Conservation (phyloP, 2,329 filamentous ascomycete species). For the Epicoccum nigrum region DNA sequence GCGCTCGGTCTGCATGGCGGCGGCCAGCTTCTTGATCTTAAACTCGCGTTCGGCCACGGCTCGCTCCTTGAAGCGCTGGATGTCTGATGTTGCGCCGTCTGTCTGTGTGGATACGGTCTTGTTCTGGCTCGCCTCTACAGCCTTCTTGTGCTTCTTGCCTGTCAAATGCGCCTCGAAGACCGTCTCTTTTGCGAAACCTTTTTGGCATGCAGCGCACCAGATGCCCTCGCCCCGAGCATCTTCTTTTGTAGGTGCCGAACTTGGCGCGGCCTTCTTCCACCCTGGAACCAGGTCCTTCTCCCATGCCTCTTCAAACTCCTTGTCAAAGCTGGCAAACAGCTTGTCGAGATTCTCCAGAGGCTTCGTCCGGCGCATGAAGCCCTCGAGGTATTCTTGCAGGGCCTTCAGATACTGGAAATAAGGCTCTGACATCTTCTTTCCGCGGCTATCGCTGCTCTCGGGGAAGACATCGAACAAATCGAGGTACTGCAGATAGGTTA, state of each 20-base stretch:
- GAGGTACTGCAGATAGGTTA: slow-evolving; percentile 91
- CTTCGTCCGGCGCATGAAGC: slow-evolving; percentile 81
- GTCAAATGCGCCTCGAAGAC: slow-evolving; percentile 88
- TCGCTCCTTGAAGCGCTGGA: slow-evolving; percentile 73
- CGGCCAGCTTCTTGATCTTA: slow-evolving; percentile 77
- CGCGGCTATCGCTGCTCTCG: slow-evolving; percentile 73
- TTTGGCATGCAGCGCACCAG: slow-evolving; percentile 92
- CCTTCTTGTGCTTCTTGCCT: slow-evolving; percentile 92
- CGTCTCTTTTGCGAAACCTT: slow-evolving; percentile 93
- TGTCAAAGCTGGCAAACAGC: slow-evolving; percentile 75
- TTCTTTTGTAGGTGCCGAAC: slow-evolving; percentile 52
- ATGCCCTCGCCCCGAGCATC: slow-evolving; percentile 68
- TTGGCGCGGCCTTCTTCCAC: slow-evolving; percentile 66
- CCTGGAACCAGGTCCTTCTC: slow-evolving; percentile 76
- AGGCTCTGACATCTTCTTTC: slow-evolving; percentile 86
- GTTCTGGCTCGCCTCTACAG: slow-evolving; percentile 64
- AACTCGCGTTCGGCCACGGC: slow-evolving; percentile 89
- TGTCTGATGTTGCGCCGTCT: slow-evolving; percentile 27
- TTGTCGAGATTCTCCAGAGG: slow-evolving; percentile 87
- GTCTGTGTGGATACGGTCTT: slow-evolving; percentile 21
- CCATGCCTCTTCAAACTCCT: slow-evolving; percentile 86
- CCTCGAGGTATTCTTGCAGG: slow-evolving; percentile 82
- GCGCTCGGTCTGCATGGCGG: slow-evolving; percentile 84
- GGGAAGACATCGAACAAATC: slow-evolving; percentile 88
- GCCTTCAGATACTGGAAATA: slow-evolving; percentile 90